A percentile compares a stretch with the other conserved stretches of the same genome.
Evolutionary conservation across 176 grass and related monocot species (phyloP).

Genomic region (Stipa capillata): DNA sequence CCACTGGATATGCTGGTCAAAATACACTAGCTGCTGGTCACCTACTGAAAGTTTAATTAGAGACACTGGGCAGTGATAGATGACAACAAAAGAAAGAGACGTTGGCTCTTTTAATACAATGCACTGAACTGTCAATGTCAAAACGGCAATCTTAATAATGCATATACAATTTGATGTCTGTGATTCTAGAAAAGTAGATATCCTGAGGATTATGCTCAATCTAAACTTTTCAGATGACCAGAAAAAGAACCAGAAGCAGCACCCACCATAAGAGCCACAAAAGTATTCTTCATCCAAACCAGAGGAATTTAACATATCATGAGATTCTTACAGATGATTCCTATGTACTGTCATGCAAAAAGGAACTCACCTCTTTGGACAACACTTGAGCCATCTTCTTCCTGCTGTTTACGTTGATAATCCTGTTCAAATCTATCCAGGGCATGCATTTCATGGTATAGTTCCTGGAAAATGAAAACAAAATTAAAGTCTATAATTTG

Average conservation of each 20-base stretch:
- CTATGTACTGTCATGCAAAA: slow-evolving; percentile 11
- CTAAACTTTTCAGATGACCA: background rate
- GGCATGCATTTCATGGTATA: slow-evolving; percentile 98
- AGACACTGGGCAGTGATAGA: slow-evolving; percentile 1
- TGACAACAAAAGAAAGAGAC: slow-evolving; percentile 19
- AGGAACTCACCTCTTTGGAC: slow-evolving; percentile 67
- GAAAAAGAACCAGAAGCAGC: background rate
- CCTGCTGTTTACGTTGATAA: slow-evolving; percentile 69
- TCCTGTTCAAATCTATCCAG: slow-evolving; percentile 98
- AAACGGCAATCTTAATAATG: background rate
- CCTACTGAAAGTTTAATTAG: slow-evolving; percentile 4
- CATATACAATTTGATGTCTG: background rate
- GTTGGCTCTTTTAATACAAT: background rate
- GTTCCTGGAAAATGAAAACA: slow-evolving; percentile 58
- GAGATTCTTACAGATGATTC: slow-evolving; percentile 4
- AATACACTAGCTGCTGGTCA: slow-evolving; percentile 10
- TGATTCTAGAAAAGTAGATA: slow-evolving; percentile 13
- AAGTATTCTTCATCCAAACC: background rate
- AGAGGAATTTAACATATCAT: background rate
- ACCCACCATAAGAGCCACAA: background rate
- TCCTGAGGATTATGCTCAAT: background rate
- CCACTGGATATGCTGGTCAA: background rate
- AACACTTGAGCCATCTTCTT: slow-evolving; percentile 58
- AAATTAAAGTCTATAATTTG: background rate
- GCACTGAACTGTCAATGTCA: background rate